phyloP scores from a whole-genome alignment of 2,329 filamentous ascomycete species.

The Botryotinia narcissicola region DNA sequence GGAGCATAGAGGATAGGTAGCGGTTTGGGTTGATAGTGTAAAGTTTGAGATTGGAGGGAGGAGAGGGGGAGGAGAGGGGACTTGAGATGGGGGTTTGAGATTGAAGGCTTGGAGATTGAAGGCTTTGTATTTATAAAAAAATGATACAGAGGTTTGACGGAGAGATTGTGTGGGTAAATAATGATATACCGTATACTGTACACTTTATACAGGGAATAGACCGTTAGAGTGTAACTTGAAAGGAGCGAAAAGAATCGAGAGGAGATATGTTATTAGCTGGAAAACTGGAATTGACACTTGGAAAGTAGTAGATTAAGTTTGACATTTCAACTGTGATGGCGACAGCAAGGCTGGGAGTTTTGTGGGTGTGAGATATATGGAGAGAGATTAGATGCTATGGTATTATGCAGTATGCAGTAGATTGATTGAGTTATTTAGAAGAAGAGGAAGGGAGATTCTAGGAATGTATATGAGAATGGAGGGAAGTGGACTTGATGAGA shows the following conservation, averaged over 20 bases:
- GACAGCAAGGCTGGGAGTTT: too few relatives aligned
- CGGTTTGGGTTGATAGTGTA: accelerated
- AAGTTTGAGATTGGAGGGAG: not conserved
- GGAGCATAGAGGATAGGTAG: accelerated
- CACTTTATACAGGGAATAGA: too few relatives aligned
- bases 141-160: not conserved
- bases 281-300: not conserved
- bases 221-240: not conserved
- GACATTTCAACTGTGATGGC: too few relatives aligned
- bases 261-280: not conserved
- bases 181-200: not conserved
- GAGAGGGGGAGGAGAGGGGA: not conserved
- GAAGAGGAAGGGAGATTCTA: not conserved
- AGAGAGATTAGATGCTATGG: too few relatives aligned
- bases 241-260: not conserved
- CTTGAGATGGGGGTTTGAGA: not conserved
- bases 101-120: too few relatives aligned
- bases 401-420: too few relatives aligned
- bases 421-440: too few relatives aligned
- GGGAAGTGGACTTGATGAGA: not conserved
- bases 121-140: not conserved
- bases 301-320: too few relatives aligned
- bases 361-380: too few relatives aligned
- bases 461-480: not conserved
- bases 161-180: not conserved